Conservation (phyloP, 768 basidiomycete genomes). For the Termitomyces sp. region DNA sequence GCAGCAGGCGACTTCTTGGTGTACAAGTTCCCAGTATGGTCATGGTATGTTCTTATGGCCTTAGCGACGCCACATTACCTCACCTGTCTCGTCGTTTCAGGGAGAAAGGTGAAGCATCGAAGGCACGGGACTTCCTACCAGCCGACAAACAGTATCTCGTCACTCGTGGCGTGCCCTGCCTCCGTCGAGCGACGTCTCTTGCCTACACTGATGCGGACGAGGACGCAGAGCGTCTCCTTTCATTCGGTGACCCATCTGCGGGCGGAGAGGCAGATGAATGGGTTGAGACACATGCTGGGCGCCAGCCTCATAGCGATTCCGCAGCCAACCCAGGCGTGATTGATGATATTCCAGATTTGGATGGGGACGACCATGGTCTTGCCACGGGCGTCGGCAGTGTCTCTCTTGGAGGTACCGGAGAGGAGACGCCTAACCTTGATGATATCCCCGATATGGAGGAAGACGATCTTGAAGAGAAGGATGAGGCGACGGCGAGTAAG, state of each 20-base stretch:
- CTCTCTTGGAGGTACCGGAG: slow-evolving; percentile 32
- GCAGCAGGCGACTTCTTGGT: slow-evolving; percentile 95
- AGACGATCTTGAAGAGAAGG: slow-evolving; percentile 82
- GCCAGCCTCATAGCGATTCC: slow-evolving; percentile 46
- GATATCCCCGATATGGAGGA: slow-evolving; percentile 99
- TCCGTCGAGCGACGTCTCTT: slow-evolving; percentile 86
- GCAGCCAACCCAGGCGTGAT: slow-evolving; percentile 60
- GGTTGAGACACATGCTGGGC: slow-evolving; percentile 96
- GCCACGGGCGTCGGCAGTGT: slow-evolving; percentile 38
- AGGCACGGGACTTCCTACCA: slow-evolving; percentile 90
- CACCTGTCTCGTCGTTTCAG: slow-evolving; percentile 33
- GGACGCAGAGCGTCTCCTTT: slow-evolving; percentile 89
- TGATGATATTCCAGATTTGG: slow-evolving; percentile 85
- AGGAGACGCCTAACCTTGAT: slow-evolving; percentile 86
- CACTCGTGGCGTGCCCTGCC: slow-evolving; percentile 93
- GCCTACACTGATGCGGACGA: slow-evolving; percentile 96
- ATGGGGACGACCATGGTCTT: slow-evolving; percentile 44
- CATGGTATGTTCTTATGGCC: slow-evolving; percentile 58
- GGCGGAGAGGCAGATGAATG: slow-evolving; percentile 77
- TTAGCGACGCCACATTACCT: not conserved
- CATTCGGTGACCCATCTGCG: slow-evolving; percentile 63
- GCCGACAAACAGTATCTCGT: slow-evolving; percentile 95
- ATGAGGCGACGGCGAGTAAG: slow-evolving; percentile 76
- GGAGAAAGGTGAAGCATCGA: slow-evolving; percentile 88
- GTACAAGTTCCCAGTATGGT: slow-evolving; percentile 99